These are phyloP conservation scores for Phytophthora meadii DNA, from an alignment of 352 stramenopile species.

Conservation along the genomic window DNA sequence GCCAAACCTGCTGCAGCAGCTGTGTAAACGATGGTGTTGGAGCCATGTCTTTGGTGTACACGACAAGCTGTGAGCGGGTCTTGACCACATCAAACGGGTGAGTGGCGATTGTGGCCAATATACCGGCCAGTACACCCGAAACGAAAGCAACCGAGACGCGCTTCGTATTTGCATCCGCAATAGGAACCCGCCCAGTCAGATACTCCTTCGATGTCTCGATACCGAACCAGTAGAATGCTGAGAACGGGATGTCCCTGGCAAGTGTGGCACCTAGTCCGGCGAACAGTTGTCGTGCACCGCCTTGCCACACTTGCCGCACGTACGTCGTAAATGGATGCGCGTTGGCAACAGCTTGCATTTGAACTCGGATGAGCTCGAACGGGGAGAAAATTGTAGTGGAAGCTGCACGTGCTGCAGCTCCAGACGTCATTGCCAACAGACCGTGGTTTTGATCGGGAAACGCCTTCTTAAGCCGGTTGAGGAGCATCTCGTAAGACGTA, in stretches of 20 bases:
- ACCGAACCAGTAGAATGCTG: slow-evolving; percentile 92
- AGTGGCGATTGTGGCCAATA: slow-evolving; percentile 90
- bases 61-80: slow-evolving; percentile 82
- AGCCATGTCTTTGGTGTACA: slow-evolving; percentile 46
- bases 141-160: slow-evolving; percentile 80
- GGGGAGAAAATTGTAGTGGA: slow-evolving; percentile 81
- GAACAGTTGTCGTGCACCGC: slow-evolving; percentile 54
- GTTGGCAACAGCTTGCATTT: slow-evolving; percentile 80
- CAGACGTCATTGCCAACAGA: slow-evolving; percentile 56
- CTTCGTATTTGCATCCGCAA: slow-evolving; percentile 36
- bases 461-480: slow-evolving; percentile 38
- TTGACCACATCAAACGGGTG: slow-evolving; percentile 97
- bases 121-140: slow-evolving; percentile 79
- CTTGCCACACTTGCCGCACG: slow-evolving; percentile 43
- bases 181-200: slow-evolving; percentile 37
- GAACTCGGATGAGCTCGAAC: slow-evolving; percentile 88
- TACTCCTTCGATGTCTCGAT: slow-evolving; percentile 87
- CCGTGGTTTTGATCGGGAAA: slow-evolving; percentile 53
- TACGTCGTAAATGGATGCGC: slow-evolving; percentile 61
- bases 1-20: slow-evolving; percentile 62
- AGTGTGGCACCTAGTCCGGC: slow-evolving; percentile 90
- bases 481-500: slow-evolving; percentile 90
- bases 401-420: slow-evolving; percentile 54
- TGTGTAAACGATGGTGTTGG: slow-evolving; percentile 37
- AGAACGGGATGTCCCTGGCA: slow-evolving; percentile 95